Base-by-base conservation (phyloP, 352 stramenopile genomes). In the Phytophthora boehmeriae region DNA sequence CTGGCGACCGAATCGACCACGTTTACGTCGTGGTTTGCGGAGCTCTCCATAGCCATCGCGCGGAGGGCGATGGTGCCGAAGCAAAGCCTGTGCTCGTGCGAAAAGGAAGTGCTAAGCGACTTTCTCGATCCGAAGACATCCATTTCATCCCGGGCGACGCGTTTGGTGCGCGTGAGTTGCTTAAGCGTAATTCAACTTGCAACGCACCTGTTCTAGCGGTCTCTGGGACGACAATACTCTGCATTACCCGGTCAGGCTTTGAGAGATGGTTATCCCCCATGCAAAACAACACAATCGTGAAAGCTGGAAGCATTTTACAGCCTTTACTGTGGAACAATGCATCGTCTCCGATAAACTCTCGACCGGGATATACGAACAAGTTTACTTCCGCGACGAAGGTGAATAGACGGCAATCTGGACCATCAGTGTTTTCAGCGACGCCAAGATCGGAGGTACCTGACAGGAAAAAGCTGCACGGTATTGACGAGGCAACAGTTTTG, bases 261-360 rank as follows among this genome's bases (percentile, higher is more conserved):
- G 69, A 84, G 0, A 73, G 78, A 4, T 90, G 80, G 80, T 54
- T 86, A 11, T 19, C 32, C 13, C 72, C 75, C 2, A 59, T 79
- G 19, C 46, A 56, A 3, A 36, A 60, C 10, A 66, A 78, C 23
- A 66, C 68, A 4, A 69, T 81, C n/a, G 63, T 75, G 20, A 73
- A 73, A 35, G 51, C 76, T 16, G 80, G 80, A 14, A 73, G 49
- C 17, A 59, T 77, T 19, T 74, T 90, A 20, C n/a, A 69, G 9
- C 44, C 49, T 8, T 73, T 83, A 8, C 16, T 59, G 11, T 71
- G 68, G 30, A 58, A 35, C 20, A 44, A 22, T 27, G 60, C 53
- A 6, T 63, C 39, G 10, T 35, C 49, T 14, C 22, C 52, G 36
- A 5, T 51, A 50, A 63, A 46, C 27, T 23, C 49, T 16, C 59